Evolutionary conservation across 1,284 basidiomycete species (phyloP).

Genomic region (Microbotryum lychnidis-dioicae): DNA sequence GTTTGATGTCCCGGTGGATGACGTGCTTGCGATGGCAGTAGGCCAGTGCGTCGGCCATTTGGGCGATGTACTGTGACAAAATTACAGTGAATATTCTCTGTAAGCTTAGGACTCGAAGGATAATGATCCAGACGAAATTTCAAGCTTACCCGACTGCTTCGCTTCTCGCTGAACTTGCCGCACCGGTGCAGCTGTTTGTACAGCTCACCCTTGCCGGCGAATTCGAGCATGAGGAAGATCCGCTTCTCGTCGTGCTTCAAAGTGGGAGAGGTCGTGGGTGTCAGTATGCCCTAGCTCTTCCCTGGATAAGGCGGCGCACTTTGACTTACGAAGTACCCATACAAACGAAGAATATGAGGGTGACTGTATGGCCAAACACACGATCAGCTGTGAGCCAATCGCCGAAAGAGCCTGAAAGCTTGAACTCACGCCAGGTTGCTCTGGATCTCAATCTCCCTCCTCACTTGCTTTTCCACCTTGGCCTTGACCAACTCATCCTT

Average conservation of each 20-base stretch:
- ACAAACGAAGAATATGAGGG: conserved; percentile 85
- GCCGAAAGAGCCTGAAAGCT: neutral
- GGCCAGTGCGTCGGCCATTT: conserved; percentile 92
- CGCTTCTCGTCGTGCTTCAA: conserved; percentile 76
- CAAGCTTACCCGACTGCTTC: conserved; percentile 54
- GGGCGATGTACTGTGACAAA: conserved; percentile 69
- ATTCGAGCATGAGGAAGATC: conserved; percentile 97
- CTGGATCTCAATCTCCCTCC: conserved; percentile 97
- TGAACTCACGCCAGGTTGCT: conserved; percentile 64
- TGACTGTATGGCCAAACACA: conserved; percentile 50
- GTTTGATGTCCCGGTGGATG: conserved; percentile 98
- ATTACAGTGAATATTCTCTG: too few relatives aligned
- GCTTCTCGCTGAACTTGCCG: conserved; percentile 76
- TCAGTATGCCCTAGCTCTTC: too few relatives aligned
- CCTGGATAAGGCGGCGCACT: neutral
- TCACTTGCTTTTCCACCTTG: conserved; percentile 83
- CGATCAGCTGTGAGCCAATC: neutral
- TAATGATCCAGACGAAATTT: neutral
- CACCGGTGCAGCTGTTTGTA: conserved; percentile 88
- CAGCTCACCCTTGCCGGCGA: conserved; percentile 88
- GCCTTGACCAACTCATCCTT: conserved; percentile 88
- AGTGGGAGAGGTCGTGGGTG: neutral
- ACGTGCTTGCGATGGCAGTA: conserved; percentile 96
- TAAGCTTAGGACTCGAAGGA: too few relatives aligned
- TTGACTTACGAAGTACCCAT: conserved; percentile 67